Base-by-base conservation (phyloP, 148 eudicot species). In the Pouteria glomerata region DNA sequence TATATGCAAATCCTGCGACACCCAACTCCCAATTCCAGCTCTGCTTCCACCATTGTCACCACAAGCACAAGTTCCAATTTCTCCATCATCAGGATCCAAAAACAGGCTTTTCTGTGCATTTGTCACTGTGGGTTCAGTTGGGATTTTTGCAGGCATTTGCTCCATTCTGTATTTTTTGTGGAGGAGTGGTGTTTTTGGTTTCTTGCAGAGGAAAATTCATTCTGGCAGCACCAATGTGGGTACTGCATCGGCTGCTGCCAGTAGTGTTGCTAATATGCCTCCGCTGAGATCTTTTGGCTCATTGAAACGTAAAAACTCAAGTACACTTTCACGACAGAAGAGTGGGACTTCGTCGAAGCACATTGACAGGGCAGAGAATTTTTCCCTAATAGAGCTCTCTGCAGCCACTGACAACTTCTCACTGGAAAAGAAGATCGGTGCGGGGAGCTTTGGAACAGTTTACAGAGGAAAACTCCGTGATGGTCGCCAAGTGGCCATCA, bases 401-500 rank as follows among this genome's bases (percentile, higher is more conserved):
- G 45, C 69, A 5, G 85, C 84, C 44, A 83, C 92, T 1, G 73
- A 79, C 53, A 78, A 78, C 34, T 88, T 85, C 70, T 81, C 87
- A 4, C 3, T 24, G 12, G 89, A 76, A 31, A 85, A 83, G 75
- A 85, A 66, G 79, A 85, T 88, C 18, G 89, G 92, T 23, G 68
- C 73, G 15, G 91, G 91, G 39, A 88, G 89, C 76, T 88, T 83
- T 23, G 89, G 91, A 39, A 75, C 78, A 0, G 89, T 85, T 5
- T 88, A 81, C 29, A 77, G 58, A 55, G 89, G 87, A 16, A 79
- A 69, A 34, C 72, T 88, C 4, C 41, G 69, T 0, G 81, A 85
- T 74, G 89, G 92, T 0, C 81, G 89, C 2, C 77, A 85, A 51
- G 89, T 88, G 44, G 89, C 89, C 41, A 81, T 88, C 41, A 88